These are phyloP conservation scores for Sugiyamaella castrensis DNA, from an alignment of 1,139 yeast species.

Conservation along the genomic window DNA sequence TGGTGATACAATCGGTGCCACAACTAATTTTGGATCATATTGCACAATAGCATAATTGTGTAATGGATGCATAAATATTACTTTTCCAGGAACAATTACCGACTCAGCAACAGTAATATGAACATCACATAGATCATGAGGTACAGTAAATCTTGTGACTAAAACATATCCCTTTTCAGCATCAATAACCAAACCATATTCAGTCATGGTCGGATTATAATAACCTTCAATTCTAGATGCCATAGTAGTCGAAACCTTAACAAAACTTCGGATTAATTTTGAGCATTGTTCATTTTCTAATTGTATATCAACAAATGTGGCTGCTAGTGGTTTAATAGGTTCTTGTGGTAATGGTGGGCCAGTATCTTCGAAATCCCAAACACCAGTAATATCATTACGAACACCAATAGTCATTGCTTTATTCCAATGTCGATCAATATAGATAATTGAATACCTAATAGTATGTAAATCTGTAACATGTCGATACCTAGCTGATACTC, in stretches of 20 bases:
- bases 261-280: slow-evolving; percentile 57
- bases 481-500: slow-evolving; percentile 69
- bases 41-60: slow-evolving; percentile 81
- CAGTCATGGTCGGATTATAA: slow-evolving; percentile 41
- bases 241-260: slow-evolving; percentile 59
- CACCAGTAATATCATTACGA: slow-evolving; percentile 77
- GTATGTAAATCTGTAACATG: slow-evolving; percentile 81
- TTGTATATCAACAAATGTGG: slow-evolving; percentile 70
- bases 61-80: slow-evolving; percentile 82
- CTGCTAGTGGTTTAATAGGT: slow-evolving; percentile 55
- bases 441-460: slow-evolving; percentile 55
- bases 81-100: slow-evolving; percentile 73
- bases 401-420: slow-evolving; percentile 67
- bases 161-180: slow-evolving; percentile 75
- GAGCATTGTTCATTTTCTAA: slow-evolving; percentile 52
- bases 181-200: slow-evolving; percentile 79
- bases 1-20: slow-evolving; percentile 63
- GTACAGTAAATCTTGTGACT: slow-evolving; percentile 74
- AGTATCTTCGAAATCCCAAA: slow-evolving; percentile 78
- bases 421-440: slow-evolving; percentile 84
- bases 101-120: slow-evolving; percentile 83
- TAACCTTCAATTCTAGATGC: slow-evolving; percentile 71
- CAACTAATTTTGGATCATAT: slow-evolving; percentile 73
- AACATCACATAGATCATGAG: slow-evolving; percentile 82
- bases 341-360: slow-evolving; percentile 34